These are phyloP conservation scores for Phytopythium mirpurense DNA, from an alignment of 352 stramenopile genomes.

Conservation along the genomic window DNA sequence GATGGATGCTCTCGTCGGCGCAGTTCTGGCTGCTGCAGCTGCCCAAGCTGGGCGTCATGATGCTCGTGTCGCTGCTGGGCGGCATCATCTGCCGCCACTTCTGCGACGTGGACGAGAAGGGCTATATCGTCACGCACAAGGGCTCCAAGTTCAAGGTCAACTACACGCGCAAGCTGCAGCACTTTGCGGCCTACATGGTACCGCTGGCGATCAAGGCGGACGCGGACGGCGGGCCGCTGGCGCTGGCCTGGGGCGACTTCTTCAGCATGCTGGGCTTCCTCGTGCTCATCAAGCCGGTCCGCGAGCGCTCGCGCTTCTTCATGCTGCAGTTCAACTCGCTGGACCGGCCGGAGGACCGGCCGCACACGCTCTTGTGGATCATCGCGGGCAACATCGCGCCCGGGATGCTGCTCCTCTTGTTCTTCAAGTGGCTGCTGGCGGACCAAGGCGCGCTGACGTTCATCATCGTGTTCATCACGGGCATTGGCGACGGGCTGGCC, in stretches of 20 bases:
- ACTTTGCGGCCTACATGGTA: constrained; percentile 77
- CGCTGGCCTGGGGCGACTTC: constrained; percentile 78
- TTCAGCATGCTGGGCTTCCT: constrained; percentile 79
- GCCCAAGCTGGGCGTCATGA: constrained; percentile 51
- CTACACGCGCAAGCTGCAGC: constrained; percentile 81
- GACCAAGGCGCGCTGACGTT: constrained; percentile 55
- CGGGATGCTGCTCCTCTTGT: constrained; percentile 71
- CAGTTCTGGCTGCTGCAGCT: constrained; percentile 45
- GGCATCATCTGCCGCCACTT: constrained; percentile 80
- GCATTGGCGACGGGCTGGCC: constrained; percentile 70
- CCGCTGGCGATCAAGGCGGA: constrained; percentile 71
- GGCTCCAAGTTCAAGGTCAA: constrained; percentile 85
- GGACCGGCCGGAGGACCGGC: constrained; percentile 76
- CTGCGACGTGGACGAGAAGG: constrained; percentile 74
- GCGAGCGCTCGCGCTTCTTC: constrained; percentile 74
- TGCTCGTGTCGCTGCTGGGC: constrained; percentile 63
- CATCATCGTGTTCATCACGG: constrained; percentile 80
- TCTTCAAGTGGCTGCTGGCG: constrained; percentile 83
- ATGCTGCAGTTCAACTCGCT: constrained; percentile 89
- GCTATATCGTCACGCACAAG: constrained; percentile 82
- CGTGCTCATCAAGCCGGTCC: constrained; percentile 78
- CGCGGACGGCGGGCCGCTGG: constrained; percentile 43
- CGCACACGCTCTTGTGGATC: constrained; percentile 76
- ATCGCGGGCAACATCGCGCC: constrained; percentile 58
- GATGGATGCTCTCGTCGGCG: constrained; percentile 27